Percentiles rank a stretch among this genome's conserved stretches.
Conservation (phyloP, 192 early-diverging fungal species). For the Umbelopsis isabellina region DNA sequence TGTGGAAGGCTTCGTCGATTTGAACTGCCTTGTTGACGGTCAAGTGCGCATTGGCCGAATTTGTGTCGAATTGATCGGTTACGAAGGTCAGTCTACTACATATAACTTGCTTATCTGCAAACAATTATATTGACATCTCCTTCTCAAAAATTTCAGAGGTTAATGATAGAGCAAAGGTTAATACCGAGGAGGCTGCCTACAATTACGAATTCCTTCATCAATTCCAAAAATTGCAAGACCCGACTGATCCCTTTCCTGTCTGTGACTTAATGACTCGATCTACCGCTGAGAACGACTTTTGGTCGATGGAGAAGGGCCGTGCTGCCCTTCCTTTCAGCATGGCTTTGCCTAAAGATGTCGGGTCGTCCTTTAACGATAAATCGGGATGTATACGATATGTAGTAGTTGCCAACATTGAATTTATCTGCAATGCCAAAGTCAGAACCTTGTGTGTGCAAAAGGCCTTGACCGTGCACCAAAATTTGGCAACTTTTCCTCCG, state of each 20-base stretch:
- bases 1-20: slow-evolving; percentile 1
- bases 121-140: not conserved
- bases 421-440: slow-evolving; percentile 5
- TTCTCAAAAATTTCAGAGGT: slow-evolving; percentile 16
- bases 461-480: not conserved
- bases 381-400: slow-evolving; percentile 8
- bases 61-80: slow-evolving; percentile 8
- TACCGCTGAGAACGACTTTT: not conserved
- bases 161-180: slow-evolving; percentile 8
- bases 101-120: not conserved
- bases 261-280: slow-evolving; percentile 13
- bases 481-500: not conserved
- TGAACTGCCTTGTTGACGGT: slow-evolving; percentile 8
- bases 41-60: slow-evolving; percentile 10
- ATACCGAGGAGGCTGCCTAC: slow-evolving; percentile 6
- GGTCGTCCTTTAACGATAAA: slow-evolving; percentile 6
- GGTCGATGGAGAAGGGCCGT: slow-evolving; percentile 15
- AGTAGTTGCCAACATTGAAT: slow-evolving; percentile 1
- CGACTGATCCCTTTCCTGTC: not conserved
- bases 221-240: slow-evolving; percentile 8
- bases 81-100: not conserved
- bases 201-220: slow-evolving; percentile 12
- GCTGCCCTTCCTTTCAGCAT: slow-evolving; percentile 11
- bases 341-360: not conserved
- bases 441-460: slow-evolving; percentile 4